Evolutionary conservation across 768 basidiomycete species (phyloP).

Genomic region (Collybiopsis confluens): DNA sequence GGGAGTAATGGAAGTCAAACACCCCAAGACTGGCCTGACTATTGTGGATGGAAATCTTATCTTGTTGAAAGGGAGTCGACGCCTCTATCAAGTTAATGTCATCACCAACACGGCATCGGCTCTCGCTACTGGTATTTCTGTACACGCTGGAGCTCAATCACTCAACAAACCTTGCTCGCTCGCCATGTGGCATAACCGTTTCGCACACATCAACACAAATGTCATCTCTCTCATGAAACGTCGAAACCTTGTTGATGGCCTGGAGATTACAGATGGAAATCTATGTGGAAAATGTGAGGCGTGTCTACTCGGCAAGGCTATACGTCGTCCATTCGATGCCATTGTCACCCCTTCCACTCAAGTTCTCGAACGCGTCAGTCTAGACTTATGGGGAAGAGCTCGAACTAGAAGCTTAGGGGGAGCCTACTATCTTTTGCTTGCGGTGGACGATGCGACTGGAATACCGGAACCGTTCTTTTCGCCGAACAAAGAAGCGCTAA

Average conservation of each 20-base stretch:
- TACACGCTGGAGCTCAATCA: neutral
- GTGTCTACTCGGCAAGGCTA: neutral
- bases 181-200: neutral
- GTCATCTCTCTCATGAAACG: neutral
- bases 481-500: neutral
- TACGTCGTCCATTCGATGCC: constrained; percentile 6
- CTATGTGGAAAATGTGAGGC: neutral
- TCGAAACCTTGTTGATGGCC: neutral
- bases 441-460: neutral
- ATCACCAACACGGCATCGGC: no score
- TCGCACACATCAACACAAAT: neutral
- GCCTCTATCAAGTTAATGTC: neutral
- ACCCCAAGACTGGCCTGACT: neutral
- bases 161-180: neutral
- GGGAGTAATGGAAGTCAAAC: neutral
- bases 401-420: constrained; percentile 2
- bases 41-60: neutral
- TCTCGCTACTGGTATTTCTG: neutral
- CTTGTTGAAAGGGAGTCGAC: neutral
- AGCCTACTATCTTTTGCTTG: neutral
- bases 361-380: neutral
- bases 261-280: neutral
- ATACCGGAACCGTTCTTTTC: constrained; percentile 1
- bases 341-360: neutral
- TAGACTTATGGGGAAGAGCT: constrained; percentile 7